Conservation (phyloP, 2,329 filamentous ascomycete genomes). For the Alternaria conjuncta region DNA sequence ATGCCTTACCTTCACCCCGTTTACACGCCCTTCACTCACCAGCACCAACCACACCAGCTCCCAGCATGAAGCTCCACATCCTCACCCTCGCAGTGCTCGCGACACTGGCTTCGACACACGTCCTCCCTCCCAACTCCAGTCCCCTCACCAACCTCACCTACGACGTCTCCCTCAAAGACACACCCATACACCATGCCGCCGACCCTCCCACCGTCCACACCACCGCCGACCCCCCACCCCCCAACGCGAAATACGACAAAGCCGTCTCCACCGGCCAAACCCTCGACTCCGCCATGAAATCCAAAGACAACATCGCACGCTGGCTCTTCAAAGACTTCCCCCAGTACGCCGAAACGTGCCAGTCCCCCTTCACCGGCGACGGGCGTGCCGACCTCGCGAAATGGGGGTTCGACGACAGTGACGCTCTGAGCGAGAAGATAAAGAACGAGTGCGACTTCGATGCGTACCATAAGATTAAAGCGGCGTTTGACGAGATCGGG, state of each 20-base stretch:
- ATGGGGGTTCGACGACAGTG: conserved; percentile 19
- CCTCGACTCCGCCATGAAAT: conserved; percentile 9
- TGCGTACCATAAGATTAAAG: conserved; percentile 11
- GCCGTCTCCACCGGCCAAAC: conserved; percentile 5
- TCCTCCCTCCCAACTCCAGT: background rate
- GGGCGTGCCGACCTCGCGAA: conserved; percentile 7
- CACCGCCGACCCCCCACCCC: background rate
- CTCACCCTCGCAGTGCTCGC: background rate
- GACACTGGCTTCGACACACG: background rate
- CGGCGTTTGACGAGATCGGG: conserved; percentile 11
- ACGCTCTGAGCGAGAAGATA: background rate
- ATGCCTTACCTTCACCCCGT: too few relatives aligned
- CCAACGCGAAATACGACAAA: conserved; percentile 4
- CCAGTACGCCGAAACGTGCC: conserved; percentile 3
- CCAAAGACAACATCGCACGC: conserved; percentile 10
- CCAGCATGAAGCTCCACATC: conserved; percentile 2
- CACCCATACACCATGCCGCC: background rate
- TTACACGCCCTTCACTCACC: background rate
- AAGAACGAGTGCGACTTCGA: conserved; percentile 19
- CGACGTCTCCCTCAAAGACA: background rate
- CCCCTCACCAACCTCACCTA: background rate
- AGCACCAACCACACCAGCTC: background rate
- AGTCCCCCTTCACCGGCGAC: conserved; percentile 11
- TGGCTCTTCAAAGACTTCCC: conserved; percentile 19
- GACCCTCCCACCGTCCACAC: background rate